These are phyloP conservation scores for Pachyrhizus erosus DNA, from an alignment of 306 rosid species.

Conservation along the genomic window DNA sequence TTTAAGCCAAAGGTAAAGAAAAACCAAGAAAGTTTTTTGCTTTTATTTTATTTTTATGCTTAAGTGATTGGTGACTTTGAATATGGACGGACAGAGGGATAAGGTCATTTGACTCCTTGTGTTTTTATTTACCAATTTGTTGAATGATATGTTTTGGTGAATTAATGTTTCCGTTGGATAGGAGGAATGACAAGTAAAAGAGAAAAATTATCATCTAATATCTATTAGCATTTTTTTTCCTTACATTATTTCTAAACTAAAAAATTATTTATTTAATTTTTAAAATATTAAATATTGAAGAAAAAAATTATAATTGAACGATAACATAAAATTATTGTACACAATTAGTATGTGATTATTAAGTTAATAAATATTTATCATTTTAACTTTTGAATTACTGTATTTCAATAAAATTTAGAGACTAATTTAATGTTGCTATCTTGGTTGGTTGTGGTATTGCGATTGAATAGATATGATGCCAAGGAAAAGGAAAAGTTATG, in stretches of 20 bases:
- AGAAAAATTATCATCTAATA: too few relatives aligned
- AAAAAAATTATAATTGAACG: too few relatives aligned
- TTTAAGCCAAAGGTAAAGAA: neutral
- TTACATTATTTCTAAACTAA: neutral
- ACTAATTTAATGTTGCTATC: neutral
- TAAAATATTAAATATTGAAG: too few relatives aligned
- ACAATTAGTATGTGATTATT: too few relatives aligned
- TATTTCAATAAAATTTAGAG: too few relatives aligned
- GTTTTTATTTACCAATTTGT: neutral
- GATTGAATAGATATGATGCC: neutral
- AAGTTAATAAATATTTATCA: too few relatives aligned
- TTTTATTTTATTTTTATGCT: neutral
- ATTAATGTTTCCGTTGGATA: neutral
- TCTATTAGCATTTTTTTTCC: too few relatives aligned
- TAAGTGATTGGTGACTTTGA: neutral
- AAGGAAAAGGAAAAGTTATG: constrained; percentile 6
- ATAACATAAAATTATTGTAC: too few relatives aligned
- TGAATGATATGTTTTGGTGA: neutral
- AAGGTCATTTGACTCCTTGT: neutral
- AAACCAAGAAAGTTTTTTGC: neutral
- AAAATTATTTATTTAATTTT: too few relatives aligned
- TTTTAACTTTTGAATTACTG: too few relatives aligned
- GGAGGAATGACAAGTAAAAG: too few relatives aligned
- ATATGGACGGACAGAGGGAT: neutral
- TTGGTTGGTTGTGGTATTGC: neutral